phyloP scores from a whole-genome alignment of 164 flowering plant species.

The Buxus sempervirens region DNA sequence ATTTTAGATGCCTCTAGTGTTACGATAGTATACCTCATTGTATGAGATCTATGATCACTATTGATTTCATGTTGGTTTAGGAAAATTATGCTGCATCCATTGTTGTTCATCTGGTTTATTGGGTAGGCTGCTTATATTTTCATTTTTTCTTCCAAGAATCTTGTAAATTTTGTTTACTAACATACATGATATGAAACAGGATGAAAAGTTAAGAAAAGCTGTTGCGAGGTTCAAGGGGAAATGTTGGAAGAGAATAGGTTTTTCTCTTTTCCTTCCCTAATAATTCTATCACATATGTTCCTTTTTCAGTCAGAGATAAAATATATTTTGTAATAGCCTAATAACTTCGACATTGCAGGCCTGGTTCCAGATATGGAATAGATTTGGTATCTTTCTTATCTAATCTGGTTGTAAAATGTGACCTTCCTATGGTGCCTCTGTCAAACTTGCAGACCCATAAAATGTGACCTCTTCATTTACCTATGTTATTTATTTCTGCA shows the following conservation, averaged over 20 bases:
- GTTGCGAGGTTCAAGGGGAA: conserved; percentile 75
- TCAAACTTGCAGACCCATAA: too few relatives aligned
- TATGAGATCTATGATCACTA: neutral
- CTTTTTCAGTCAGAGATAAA: too few relatives aligned
- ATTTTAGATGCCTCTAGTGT: neutral
- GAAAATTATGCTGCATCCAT: neutral
- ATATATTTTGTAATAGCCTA: too few relatives aligned
- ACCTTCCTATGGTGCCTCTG: too few relatives aligned
- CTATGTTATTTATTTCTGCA: too few relatives aligned
- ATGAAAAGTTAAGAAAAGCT: conserved; percentile 81
- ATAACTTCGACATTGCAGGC: too few relatives aligned
- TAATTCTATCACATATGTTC: neutral
- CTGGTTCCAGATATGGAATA: too few relatives aligned
- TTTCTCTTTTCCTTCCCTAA: conserved; percentile 15
- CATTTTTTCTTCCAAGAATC: conserved; percentile 3
- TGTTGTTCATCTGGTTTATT: neutral
- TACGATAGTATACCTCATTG: neutral
- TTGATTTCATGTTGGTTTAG: neutral
- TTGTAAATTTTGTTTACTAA: neutral
- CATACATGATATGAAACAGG: conserved; percentile 40
- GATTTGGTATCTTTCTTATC: too few relatives aligned
- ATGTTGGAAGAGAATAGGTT: conserved; percentile 98
- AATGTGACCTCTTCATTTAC: too few relatives aligned
- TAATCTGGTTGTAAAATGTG: too few relatives aligned
- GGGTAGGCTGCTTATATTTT: neutral